Base-by-base conservation (phyloP, 1,284 basidiomycete species). In the Rhodotorula glutinis region DNA sequence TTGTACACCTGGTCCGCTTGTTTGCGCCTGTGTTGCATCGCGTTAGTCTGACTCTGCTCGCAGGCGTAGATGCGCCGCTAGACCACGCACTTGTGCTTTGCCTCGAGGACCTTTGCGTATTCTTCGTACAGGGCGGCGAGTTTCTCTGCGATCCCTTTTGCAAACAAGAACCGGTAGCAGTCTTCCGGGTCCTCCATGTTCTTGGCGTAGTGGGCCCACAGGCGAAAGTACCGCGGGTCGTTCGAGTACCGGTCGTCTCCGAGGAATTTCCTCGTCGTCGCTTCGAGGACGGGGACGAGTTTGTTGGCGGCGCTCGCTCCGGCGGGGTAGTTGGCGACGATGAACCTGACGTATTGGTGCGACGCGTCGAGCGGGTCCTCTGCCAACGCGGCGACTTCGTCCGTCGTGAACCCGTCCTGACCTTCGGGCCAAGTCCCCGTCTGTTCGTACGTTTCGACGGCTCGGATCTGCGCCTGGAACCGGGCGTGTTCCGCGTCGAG, bases 1-100 rank as follows among this genome's bases (percentile, higher is more conserved):
- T 84, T 85, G 80, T 91, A 97, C 27, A 92, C 85, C 55, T 85
- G 83, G 71, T 96, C 91, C 5, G 94, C 92, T 66, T 92, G 88
- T 62, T 84, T 81, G 51, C 81, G 83, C 73, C 89, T 92, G 76
- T n/a, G n/a, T n/a, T n/a, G n/a, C n/a, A n/a, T n/a, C n/a, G n/a
- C n/a, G n/a, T n/a, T n/a, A n/a, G n/a, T n/a, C n/a, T n/a, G n/a
- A n/a, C n/a, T n/a, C n/a, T n/a, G n/a, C n/a, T n/a, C n/a, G n/a
- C n/a, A n/a, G n/a, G n/a, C n/a, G n/a, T n/a, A n/a, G n/a, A n/a
- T n/a, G n/a, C n/a, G n/a, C n/a, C n/a, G n/a, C n/a, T n/a, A n/a
- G n/a, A n/a, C n/a, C n/a, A n/a, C 88, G 78, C 79, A 92, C 90
- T 85, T 84, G 69, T 87, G 85, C 57, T 84, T 83, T 49, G 82